Conservation (phyloP, 2,329 filamentous ascomycete species). For the Zasmidium cellare region DNA sequence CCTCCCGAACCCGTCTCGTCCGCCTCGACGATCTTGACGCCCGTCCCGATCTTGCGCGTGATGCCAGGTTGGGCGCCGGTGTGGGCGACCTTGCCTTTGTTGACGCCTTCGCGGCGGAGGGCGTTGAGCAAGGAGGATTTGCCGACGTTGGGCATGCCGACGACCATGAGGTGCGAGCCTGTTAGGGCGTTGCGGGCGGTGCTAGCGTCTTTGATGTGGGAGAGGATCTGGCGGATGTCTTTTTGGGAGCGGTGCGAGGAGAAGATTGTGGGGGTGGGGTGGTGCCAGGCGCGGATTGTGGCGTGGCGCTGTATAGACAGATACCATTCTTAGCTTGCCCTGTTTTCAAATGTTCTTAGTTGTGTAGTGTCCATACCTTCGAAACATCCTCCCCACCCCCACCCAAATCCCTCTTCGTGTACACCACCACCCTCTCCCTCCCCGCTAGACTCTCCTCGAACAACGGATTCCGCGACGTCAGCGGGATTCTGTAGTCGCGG, state of each 20-base stretch:
- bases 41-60: conserved; percentile 77
- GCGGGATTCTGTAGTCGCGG: conserved; percentile 85
- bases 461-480: conserved; percentile 85
- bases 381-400: conserved; percentile 33
- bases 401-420: conserved; percentile 83
- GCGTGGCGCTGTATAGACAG: conserved; percentile 44
- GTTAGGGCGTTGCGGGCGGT: conserved; percentile 62
- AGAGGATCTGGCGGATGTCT: conserved; percentile 50
- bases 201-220: conserved; percentile 54
- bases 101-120: conserved; percentile 69
- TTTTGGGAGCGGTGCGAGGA: conserved; percentile 46
- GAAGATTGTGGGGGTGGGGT: conserved; percentile 55
- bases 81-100: conserved; percentile 68
- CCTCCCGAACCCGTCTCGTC: conserved; percentile 53
- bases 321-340: too few species aligned
- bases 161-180: conserved; percentile 80
- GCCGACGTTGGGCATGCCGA: conserved; percentile 97
- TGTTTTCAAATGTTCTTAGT: too few species aligned
- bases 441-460: conserved; percentile 78
- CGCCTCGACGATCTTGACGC: conserved; percentile 72
- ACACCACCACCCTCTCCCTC: conserved; percentile 76
- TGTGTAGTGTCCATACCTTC: too few species aligned
- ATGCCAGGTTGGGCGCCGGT: conserved; percentile 88
- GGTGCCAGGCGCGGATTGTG: conserved; percentile 56
- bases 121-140: conserved; percentile 94